Evolutionary conservation across 352 stramenopile genomes (phyloP).

Genomic region (Hyaloperonospora brassicae): DNA sequence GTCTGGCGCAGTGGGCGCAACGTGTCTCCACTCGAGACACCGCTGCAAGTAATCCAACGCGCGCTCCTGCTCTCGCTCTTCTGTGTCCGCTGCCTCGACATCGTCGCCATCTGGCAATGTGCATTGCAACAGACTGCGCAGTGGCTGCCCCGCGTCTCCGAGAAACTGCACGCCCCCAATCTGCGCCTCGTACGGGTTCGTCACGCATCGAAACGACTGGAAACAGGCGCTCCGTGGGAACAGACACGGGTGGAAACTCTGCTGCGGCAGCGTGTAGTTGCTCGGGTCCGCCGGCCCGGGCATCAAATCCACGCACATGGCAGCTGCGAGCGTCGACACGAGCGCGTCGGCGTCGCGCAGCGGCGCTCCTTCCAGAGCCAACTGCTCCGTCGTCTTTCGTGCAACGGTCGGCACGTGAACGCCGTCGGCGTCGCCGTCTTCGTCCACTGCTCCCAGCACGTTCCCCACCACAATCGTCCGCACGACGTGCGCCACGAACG

Average conservation of each 20-base stretch:
- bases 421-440: constrained; percentile 14
- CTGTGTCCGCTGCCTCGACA: constrained; percentile 19
- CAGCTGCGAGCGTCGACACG: constrained; percentile 56
- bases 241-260: constrained; percentile 91
- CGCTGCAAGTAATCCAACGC: constrained; percentile 50
- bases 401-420: constrained; percentile 26
- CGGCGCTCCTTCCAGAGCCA: constrained; percentile 38
- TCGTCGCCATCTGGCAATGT: constrained; percentile 35
- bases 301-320: constrained; percentile 90
- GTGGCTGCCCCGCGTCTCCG: constrained; percentile 81
- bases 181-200: constrained; percentile 90
- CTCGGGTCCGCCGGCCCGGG: constrained; percentile 84
- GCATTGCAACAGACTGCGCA: constrained; percentile 79
- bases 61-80: constrained; percentile 18
- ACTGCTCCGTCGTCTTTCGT: constrained; percentile 40
- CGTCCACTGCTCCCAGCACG: constrained; percentile 17
- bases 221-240: constrained; percentile 83
- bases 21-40: constrained; percentile 86
- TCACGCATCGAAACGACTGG: constrained; percentile 72
- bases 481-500: constrained; percentile 64
- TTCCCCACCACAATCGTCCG: constrained; percentile 72
- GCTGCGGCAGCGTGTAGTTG: constrained; percentile 87
- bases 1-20: constrained; percentile 91
- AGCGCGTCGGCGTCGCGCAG: constrained; percentile 67
- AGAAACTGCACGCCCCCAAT: constrained; percentile 64